Percentiles rank a stretch among this genome's conserved stretches.
Conservation (phyloP, 768 basidiomycete genomes). For the Krasilnikovozyma curviuscula region DNA sequence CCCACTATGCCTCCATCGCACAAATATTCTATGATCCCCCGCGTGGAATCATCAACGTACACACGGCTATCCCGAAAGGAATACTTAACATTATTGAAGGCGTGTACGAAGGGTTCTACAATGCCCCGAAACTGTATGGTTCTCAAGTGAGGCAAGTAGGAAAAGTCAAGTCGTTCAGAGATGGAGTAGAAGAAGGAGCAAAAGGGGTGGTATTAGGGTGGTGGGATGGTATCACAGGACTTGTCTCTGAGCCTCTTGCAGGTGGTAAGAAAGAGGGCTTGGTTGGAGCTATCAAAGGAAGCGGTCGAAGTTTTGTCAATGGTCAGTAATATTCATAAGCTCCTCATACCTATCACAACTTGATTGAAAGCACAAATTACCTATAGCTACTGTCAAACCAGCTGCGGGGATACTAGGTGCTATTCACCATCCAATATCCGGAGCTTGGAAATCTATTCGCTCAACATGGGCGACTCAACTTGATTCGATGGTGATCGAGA, state of each 20-base stretch:
- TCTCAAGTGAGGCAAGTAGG: slow-evolving; percentile 30
- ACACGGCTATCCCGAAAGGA: slow-evolving; percentile 32
- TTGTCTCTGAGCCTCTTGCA: slow-evolving; percentile 28
- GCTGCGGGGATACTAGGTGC: too few relatives aligned
- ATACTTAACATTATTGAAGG: slow-evolving; percentile 18
- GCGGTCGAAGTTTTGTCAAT: slow-evolving; percentile 25
- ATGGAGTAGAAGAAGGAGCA: slow-evolving; percentile 34
- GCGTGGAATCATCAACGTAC: slow-evolving; percentile 33
- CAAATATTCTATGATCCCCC: slow-evolving; percentile 33
- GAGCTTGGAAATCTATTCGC: too few relatives aligned
- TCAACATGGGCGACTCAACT: too few relatives aligned
- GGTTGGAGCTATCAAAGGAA: slow-evolving; percentile 27
- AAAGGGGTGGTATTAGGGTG: slow-evolving; percentile 29
- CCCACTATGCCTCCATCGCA: slow-evolving; percentile 30
- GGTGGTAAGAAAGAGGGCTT: slow-evolving; percentile 30
- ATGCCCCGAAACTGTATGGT: slow-evolving; percentile 31
- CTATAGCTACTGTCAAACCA: too few relatives aligned
- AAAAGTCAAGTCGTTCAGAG: slow-evolving; percentile 31
- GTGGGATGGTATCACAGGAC: slow-evolving; percentile 30
- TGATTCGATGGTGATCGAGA: too few relatives aligned
- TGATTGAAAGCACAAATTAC: too few relatives aligned
- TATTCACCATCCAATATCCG: too few relatives aligned
- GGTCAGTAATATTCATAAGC: too few relatives aligned
- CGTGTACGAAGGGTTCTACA: slow-evolving; percentile 34
- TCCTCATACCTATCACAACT: too few relatives aligned